A percentile compares a stretch with the other conserved stretches of the same genome.
Evolutionary conservation across 2,329 filamentous ascomycete species (phyloP).

Genomic region (Arthrobotrys sinensis): DNA sequence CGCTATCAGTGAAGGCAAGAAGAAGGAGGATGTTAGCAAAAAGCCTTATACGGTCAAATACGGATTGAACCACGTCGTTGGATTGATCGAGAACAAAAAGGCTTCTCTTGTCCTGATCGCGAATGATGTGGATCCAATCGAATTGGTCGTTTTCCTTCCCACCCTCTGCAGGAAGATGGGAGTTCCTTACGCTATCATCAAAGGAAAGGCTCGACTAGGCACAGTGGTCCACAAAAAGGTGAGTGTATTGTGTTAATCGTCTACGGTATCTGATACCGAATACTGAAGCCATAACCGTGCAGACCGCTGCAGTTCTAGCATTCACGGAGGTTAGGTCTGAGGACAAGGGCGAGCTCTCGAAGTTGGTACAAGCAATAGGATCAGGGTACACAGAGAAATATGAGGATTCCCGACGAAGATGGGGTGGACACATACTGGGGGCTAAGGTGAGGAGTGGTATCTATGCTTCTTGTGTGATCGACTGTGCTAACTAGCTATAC

Average conservation of each 20-base stretch:
- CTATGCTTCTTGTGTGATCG: neutral
- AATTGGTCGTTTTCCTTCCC: conserved; percentile 98
- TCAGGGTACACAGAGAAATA: conserved; percentile 97
- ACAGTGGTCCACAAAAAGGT: conserved; percentile 99
- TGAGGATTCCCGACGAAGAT: conserved; percentile 90
- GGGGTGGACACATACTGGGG: conserved; percentile 99
- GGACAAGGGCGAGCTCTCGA: conserved; percentile 98
- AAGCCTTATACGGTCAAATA: conserved; percentile 99
- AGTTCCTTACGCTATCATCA: conserved; percentile 98
- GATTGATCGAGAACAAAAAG: conserved; percentile 99
- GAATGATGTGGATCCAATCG: conserved; percentile 99
- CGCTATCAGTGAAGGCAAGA: conserved; percentile 98
- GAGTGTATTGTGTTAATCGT: conserved; percentile 65
- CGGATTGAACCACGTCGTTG: conserved; percentile 99
- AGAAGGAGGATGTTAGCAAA: conserved; percentile 99
- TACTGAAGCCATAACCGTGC: conserved; percentile 1
- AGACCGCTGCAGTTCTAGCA: conserved; percentile 96
- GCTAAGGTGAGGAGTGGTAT: conserved; percentile 79
- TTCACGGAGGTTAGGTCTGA: conserved; percentile 96
- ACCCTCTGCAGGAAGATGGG: conserved; percentile 99
- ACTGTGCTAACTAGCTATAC: conserved; percentile 17
- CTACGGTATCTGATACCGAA: neutral
- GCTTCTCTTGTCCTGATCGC: conserved; percentile 96
- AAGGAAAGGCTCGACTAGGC: conserved; percentile 99
- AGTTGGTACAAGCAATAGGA: conserved; percentile 96